A percentile compares a stretch with the other conserved stretches of the same genome.
These are phyloP conservation scores for Mycena floridula DNA, from an alignment of 768 basidiomycete species.

Conservation along the genomic window DNA sequence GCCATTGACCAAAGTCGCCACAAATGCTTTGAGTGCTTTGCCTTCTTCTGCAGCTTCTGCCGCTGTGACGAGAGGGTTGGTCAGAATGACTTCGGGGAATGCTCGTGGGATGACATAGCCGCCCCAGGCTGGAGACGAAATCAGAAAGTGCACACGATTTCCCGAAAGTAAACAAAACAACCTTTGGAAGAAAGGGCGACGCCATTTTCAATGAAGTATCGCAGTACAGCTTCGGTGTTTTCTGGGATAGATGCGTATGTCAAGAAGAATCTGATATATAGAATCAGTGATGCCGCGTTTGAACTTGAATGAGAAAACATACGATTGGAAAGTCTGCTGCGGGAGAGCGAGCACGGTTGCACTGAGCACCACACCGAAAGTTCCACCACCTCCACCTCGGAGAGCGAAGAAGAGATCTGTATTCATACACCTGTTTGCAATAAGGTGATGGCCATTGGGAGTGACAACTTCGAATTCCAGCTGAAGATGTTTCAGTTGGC, in stretches of 20 bases:
- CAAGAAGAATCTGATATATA: slow-evolving; percentile 10
- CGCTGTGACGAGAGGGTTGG: slow-evolving; percentile 16
- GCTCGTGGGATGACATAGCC: too few species aligned
- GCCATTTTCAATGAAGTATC: slow-evolving; percentile 16
- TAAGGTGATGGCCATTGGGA: slow-evolving; percentile 33
- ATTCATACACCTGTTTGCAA: slow-evolving; percentile 36
- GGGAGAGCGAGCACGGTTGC: slow-evolving; percentile 14
- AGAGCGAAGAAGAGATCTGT: slow-evolving; percentile 34
- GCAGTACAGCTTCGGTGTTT: slow-evolving; percentile 14
- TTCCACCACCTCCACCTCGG: slow-evolving; percentile 34
- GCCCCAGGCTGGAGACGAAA: too few species aligned
- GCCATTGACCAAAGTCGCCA: slow-evolving; percentile 14
- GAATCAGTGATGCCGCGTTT: not conserved
- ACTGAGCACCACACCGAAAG: slow-evolving; percentile 29
- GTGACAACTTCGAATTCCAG: slow-evolving; percentile 33
- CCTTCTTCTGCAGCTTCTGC: slow-evolving; percentile 10
- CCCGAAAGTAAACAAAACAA: too few species aligned
- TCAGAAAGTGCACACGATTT: too few species aligned
- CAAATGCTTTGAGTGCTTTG: slow-evolving; percentile 6
- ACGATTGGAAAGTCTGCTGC: slow-evolving; percentile 1
- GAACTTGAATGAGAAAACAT: not conserved
- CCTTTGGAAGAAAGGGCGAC: too few species aligned
- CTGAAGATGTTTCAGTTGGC: slow-evolving; percentile 1
- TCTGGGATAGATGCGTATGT: slow-evolving; percentile 10
- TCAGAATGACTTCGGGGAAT: too few species aligned